Evolutionary conservation across 2,329 filamentous ascomycete species (phyloP), one percentile per base, ranked within the genome.

Genomic region (Penicillium paneum): DNA sequence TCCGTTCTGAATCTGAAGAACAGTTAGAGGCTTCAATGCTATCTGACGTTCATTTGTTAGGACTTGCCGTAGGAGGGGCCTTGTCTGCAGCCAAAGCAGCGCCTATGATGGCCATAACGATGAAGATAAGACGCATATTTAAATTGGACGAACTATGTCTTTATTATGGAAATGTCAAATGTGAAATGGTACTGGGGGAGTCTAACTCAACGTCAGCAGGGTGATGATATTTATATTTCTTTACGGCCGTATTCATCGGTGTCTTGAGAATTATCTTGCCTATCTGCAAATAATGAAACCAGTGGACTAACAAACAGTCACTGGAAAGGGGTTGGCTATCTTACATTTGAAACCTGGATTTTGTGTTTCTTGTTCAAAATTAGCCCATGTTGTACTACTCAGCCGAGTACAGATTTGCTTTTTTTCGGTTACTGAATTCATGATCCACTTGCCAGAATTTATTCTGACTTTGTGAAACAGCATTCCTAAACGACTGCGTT

Each of bases 21-120:
- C 15, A 1, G 8, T 49, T 38, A 43, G 39, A 31, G 2, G 8
- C 8, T 12, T 26, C 10, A 17, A 29, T 38, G 2, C 3, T 19
- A 3, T 13, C 6, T 24, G 13, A 3, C 15, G 5, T 29, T 21
- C 3, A 24, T 32, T 24, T 11, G 5, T 21, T 32, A 3, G 1
- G 12, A 21, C 17, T 43, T 49, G 49, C 51, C 19, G 24, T 3
- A 17, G 24, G 2, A 49, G 44, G 31, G n/a, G 29, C 12, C 42
- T 49, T 38, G 5, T 49, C 45, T 5, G 51, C 45, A 38, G 45
- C 51, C 45, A 54, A n/a, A 10, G 26, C 39, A 43, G 31, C 8
- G 36, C 51, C 31, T 2, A 54, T 8, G 3, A 38, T 26, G 32
- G 45, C 45, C 17, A 54, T 19, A 8, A 39, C 38, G n/a, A 54